Base-by-base conservation (phyloP, 208 protist species). In the Leishmania martiniquensis region DNA sequence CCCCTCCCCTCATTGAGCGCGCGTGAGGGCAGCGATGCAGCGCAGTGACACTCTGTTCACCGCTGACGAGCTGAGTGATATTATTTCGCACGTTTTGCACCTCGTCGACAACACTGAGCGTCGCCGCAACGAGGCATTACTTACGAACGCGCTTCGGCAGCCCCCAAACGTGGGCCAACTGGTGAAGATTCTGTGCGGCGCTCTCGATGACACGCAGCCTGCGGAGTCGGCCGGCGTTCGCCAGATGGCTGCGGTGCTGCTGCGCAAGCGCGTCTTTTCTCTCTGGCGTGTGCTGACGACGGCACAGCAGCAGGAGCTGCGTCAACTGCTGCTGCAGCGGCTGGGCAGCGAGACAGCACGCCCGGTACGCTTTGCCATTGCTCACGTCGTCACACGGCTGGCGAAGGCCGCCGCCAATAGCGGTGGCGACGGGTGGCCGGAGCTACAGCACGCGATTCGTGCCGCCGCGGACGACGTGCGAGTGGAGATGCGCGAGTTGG, bases 211-310 rank as follows among this genome's bases (percentile, higher is more conserved):
- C 47, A 72, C 72, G 22, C 69, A 83, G 32, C 60, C 80, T 51
- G 65, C 81, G 4, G 72, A 73, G n/a, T 47, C 85, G 1, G 72
- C 80, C 1, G 94, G 93, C 13, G 91, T 90, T 34, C 92, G 94
- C 0, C 92, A 98, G 75, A 86, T 98, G 63, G 91, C 91, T 2
- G 87, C 90, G 4, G 91, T 98, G 32, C 83, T 98, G 39, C 87
- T 98, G 55, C 89, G 94, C 67, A 95, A 95, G 77, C 89, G 90
- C 57, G 73, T 97, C 39, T 89, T 90, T 45, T 89, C 89, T 32
- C 81, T 96, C 0, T 98, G 94, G 94, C 82, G 75, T 39, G 76
- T 83, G 3, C 83, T 97, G 39, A 65, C 77, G n/a, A 22, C 52
- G 5, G 77, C 76, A 42, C 74, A 83, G 62, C 89, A 91, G 44